Conservation (phyloP, 1,284 basidiomycete genomes). For the Abortiporus biennis region DNA sequence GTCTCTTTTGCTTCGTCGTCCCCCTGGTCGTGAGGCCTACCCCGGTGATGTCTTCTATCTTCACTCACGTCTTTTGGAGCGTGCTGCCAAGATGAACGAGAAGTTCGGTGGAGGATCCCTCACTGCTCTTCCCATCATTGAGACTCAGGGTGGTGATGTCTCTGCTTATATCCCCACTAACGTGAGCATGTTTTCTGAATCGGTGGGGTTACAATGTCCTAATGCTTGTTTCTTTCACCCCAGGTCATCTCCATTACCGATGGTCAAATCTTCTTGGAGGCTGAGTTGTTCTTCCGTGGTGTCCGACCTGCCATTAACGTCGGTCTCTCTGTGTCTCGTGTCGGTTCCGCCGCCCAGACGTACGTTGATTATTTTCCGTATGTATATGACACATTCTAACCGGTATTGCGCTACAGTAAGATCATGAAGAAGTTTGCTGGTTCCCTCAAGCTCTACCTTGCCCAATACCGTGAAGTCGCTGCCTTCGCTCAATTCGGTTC, state of each 20-base stretch:
- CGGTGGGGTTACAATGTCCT: not conserved
- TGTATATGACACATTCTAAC: not conserved
- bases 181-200: slow-evolving; percentile 36
- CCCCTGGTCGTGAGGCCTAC: slow-evolving; percentile 99
- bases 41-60: slow-evolving; percentile 99
- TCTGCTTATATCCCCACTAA: slow-evolving; percentile 93
- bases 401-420: slow-evolving; percentile 48
- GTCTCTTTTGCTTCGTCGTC: slow-evolving; percentile 99
- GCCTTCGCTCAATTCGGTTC: slow-evolving; percentile 99
- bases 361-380: slow-evolving; percentile 24
- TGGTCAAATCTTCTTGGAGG: slow-evolving; percentile 99
- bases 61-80: slow-evolving; percentile 99
- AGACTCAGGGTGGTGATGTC: slow-evolving; percentile 99
- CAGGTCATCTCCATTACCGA: slow-evolving; percentile 97
- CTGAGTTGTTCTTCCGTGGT: slow-evolving; percentile 99
- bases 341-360: slow-evolving; percentile 99
- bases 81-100: slow-evolving; percentile 99
- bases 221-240: not conserved
- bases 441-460: slow-evolving; percentile 99
- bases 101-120: slow-evolving; percentile 97
- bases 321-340: slow-evolving; percentile 99
- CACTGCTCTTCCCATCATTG: slow-evolving; percentile 98
- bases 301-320: slow-evolving; percentile 99
- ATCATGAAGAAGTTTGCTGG: slow-evolving; percentile 99
- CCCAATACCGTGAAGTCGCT: slow-evolving; percentile 99